These are phyloP conservation scores for Aspergillus kassunensis DNA, from an alignment of 495 filamentous ascomycete genomes.

Conservation along the genomic window DNA sequence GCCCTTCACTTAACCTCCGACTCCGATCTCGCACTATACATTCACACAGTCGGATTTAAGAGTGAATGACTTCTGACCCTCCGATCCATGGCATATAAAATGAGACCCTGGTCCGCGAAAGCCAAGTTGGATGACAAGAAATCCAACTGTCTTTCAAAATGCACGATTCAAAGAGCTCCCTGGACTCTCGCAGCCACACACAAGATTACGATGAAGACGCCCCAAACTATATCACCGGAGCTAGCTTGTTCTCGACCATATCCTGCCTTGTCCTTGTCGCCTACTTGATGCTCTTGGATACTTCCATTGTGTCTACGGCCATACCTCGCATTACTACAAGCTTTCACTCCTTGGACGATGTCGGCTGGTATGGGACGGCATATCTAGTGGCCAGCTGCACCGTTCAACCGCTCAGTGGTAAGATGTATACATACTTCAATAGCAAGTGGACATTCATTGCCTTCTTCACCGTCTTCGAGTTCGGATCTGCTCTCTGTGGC, in stretches of 20 bases:
- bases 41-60: too few relatives aligned
- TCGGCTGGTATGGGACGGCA: background rate
- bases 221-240: background rate
- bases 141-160: too few relatives aligned
- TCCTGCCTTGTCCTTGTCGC: background rate
- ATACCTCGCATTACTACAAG: background rate
- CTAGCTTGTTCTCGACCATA: background rate
- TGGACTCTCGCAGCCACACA: too few relatives aligned
- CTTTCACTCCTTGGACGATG: background rate
- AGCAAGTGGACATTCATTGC: constrained; percentile 23
- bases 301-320: background rate
- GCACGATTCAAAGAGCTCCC: too few relatives aligned
- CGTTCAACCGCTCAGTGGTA: constrained; percentile 45
- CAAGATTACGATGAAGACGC: too few relatives aligned
- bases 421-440: constrained; percentile 41
- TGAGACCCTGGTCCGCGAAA: too few relatives aligned
- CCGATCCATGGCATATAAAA: too few relatives aligned
- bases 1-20: background rate
- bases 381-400: constrained; percentile 21
- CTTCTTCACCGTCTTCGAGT: constrained; percentile 38
- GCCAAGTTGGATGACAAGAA: too few relatives aligned
- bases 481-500: constrained; percentile 44
- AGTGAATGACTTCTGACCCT: too few relatives aligned
- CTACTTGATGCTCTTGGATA: background rate
- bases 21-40: background rate